Evolutionary conservation across 2,329 filamentous ascomycete genomes (phyloP).

Genomic region (Pseudogymnoascus sp.): DNA sequence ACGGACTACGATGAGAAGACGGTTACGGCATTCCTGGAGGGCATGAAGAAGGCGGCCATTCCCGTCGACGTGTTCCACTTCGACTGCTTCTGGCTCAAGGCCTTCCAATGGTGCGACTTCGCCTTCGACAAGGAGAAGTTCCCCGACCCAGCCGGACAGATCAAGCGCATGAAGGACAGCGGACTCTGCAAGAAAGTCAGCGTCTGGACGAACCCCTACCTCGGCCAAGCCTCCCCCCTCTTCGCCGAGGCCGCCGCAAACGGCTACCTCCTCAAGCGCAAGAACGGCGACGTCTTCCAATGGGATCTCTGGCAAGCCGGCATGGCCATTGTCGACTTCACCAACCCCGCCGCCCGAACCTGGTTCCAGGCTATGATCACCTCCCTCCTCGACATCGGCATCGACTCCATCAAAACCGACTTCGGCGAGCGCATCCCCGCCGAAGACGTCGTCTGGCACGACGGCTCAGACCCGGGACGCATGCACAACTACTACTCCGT

Average conservation of each 20-base stretch:
- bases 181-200: slow-evolving; percentile 39
- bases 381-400: slow-evolving; percentile 49
- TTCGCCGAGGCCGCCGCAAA: slow-evolving; percentile 49
- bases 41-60: slow-evolving; percentile 49
- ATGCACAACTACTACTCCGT: slow-evolving; percentile 62
- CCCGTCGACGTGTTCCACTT: slow-evolving; percentile 57
- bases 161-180: slow-evolving; percentile 46
- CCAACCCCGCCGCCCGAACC: slow-evolving; percentile 49
- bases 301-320: slow-evolving; percentile 60
- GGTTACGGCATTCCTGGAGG: slow-evolving; percentile 50
- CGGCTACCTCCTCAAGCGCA: slow-evolving; percentile 52
- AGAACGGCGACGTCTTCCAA: slow-evolving; percentile 53
- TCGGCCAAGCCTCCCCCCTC: slow-evolving; percentile 52
- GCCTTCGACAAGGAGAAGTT: slow-evolving; percentile 51
- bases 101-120: slow-evolving; percentile 60
- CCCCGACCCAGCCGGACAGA: slow-evolving; percentile 49
- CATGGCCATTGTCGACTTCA: slow-evolving; percentile 57
- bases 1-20: slow-evolving; percentile 54
- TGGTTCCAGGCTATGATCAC: slow-evolving; percentile 49
- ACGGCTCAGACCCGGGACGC: slow-evolving; percentile 43
- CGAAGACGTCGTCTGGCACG: slow-evolving; percentile 47
- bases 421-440: slow-evolving; percentile 56
- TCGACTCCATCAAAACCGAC: slow-evolving; percentile 58
- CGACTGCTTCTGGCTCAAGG: slow-evolving; percentile 57
- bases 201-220: slow-evolving; percentile 58